These are phyloP conservation scores for Corynascus novoguineensis DNA, from an alignment of 495 filamentous ascomycete species.

Conservation along the genomic window DNA sequence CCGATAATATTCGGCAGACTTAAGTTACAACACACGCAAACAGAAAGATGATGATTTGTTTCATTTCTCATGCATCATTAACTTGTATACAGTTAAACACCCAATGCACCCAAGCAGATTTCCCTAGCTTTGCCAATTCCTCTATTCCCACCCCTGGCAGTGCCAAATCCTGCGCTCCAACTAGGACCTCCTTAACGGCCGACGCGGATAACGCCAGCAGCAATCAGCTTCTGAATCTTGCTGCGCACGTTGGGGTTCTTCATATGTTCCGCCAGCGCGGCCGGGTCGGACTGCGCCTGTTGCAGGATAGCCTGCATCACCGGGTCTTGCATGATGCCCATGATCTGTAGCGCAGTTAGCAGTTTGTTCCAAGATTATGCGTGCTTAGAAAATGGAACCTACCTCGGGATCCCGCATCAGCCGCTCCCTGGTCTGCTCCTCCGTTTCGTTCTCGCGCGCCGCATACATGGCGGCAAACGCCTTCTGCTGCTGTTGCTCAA, in stretches of 20 bases:
- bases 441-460: constrained; percentile 86
- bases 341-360: constrained; percentile 57
- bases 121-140: not conserved
- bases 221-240: constrained; percentile 89
- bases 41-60: not conserved
- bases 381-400: constrained; percentile 34
- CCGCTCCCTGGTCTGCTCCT: constrained; percentile 90
- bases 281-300: constrained; percentile 90
- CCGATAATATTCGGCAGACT: no score
- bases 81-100: constrained; percentile 1
- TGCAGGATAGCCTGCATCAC: constrained; percentile 97
- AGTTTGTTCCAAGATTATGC: not conserved
- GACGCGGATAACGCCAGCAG: constrained; percentile 84
- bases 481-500: constrained; percentile 91
- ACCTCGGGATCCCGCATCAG: constrained; percentile 92
- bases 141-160: not conserved
- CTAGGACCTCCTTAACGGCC: constrained; percentile 43
- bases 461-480: constrained; percentile 86
- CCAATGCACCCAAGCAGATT: not conserved
- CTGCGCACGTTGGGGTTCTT: constrained; percentile 75
- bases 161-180: not conserved
- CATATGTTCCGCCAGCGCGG: constrained; percentile 93
- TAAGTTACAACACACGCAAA: no score
- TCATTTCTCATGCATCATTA: constrained; percentile 23
- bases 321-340: constrained; percentile 86